Evolutionary conservation across 371 early-diverging fungal species (phyloP), one percentile per base, ranked within the genome.

Genomic region (Pancytospora philotis): DNA sequence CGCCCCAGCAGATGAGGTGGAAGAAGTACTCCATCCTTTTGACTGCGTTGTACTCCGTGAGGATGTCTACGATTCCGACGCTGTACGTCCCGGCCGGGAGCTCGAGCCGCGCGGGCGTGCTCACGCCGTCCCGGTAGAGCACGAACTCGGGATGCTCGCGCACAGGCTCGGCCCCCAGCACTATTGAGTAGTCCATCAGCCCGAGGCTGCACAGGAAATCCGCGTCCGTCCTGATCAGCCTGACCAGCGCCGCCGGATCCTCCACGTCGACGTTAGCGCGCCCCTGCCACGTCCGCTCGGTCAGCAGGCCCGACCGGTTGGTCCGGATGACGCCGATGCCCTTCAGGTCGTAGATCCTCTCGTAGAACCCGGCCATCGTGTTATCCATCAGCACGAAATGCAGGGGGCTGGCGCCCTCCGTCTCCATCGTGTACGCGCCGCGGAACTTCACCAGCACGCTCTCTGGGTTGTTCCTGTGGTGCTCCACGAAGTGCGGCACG

Each of bases 111-210:
- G 10, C 59, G 10, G 10, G 6, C 59, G 10, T 32, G 10, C 30
- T 28, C 8, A 6, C 45, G 4, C 35, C 59, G 35, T 8, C 59
- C 35, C 8, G n/a, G 8, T 6, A 8, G 10, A 59, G 4, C 22
- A 6, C 13, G 48, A 36, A 59, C 6, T 59, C 38, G 41, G 38
- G 8, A 59, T 59, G 6, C 8, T 53, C 13, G 6, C 13, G n/a
- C 4, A 3, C 16, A 48, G 4, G 8, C 22, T 16, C 51, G n/a
- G 37, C 6, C 13, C 60, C 35, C n/a, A 73, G 52, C 28, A 73
- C 39, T n/a, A 77, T 25, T 2, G 68, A 68, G 53, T 77, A 77
- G 51, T 73, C 77, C 77, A 77, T 77, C 10, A 77, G 39, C 56
- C 67, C 68, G 31, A 61, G 30, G 16, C 27, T 27, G 31, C 4